Percentiles rank a stretch among this genome's conserved stretches.
phyloP scores from a whole-genome alignment of 2,329 filamentous ascomycete genomes.

The Penicillium expansum region DNA sequence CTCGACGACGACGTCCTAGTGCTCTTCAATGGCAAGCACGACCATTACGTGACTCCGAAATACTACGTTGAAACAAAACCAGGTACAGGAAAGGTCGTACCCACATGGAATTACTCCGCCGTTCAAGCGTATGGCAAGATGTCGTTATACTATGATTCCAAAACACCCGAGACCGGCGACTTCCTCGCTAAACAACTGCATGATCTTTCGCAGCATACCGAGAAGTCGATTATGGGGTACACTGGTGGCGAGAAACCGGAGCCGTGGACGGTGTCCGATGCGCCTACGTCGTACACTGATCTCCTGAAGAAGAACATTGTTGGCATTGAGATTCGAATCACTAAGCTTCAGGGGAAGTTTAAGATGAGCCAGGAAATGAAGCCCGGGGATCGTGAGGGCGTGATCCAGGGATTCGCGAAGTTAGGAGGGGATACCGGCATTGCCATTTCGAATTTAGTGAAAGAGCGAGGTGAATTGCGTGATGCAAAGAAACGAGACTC shows the following conservation, averaged over 20 bases:
- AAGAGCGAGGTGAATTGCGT: conserved; percentile 18
- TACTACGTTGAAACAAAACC: conserved; percentile 66
- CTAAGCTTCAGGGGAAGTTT: conserved; percentile 58
- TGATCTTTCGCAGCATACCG: conserved; percentile 33
- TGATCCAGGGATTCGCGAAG: conserved; percentile 55
- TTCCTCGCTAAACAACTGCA: conserved; percentile 50
- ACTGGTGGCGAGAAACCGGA: conserved; percentile 50
- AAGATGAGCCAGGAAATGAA: conserved; percentile 65
- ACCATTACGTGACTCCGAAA: conserved; percentile 65
- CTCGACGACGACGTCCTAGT: conserved; percentile 57
- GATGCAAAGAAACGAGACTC: conserved; percentile 2
- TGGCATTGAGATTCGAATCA: conserved; percentile 59
- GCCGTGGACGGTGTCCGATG: conserved; percentile 58
- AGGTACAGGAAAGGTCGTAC: conserved; percentile 61
- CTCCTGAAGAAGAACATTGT: conserved; percentile 59
- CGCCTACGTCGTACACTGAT: conserved; percentile 56
- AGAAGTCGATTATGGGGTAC: conserved; percentile 57
- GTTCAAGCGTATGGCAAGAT: conserved; percentile 62
- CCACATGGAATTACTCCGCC: conserved; percentile 67
- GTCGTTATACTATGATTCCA: conserved; percentile 53
- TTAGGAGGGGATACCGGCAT: conserved; percentile 42
- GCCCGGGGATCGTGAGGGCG: conserved; percentile 54
- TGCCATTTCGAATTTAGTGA: conserved; percentile 26
- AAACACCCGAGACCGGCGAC: conserved; percentile 47
- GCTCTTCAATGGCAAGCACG: conserved; percentile 57